These are phyloP conservation scores for Nakataea oryzae DNA, from an alignment of 2,329 filamentous ascomycete species.

Conservation along the genomic window DNA sequence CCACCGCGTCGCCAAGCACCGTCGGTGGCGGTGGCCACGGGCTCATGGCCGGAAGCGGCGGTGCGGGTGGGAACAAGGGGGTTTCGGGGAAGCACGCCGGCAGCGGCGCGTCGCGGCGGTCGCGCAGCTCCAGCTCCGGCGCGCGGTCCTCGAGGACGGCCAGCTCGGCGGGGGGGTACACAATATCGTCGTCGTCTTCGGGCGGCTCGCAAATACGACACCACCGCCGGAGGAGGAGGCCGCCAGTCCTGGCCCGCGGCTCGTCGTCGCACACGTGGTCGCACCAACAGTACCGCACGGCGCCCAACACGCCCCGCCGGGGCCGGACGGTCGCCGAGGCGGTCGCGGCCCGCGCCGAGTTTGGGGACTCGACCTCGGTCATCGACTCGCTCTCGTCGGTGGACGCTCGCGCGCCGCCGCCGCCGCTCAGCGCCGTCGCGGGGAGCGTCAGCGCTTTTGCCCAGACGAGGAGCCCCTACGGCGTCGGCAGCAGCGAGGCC, in stretches of 20 bases:
- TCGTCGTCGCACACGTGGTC: constrained; percentile 32
- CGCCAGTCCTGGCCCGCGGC: constrained; percentile 20
- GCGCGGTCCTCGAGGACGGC: constrained; percentile 2
- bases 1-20: constrained; percentile 21
- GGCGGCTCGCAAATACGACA: constrained; percentile 8
- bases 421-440: constrained; percentile 10
- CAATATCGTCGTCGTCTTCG: constrained; percentile 3
- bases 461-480: constrained; percentile 29
- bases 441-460: constrained; percentile 28
- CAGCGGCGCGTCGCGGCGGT: background rate
- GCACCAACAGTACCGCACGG: constrained; percentile 38
- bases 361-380: background rate
- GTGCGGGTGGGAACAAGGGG: too few species aligned
- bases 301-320: constrained; percentile 37
- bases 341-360: constrained; percentile 6
- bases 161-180: constrained; percentile 10
- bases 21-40: constrained; percentile 9
- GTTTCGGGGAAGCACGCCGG: too few species aligned
- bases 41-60: too few species aligned
- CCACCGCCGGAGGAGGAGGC: constrained; percentile 16
- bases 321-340: constrained; percentile 14
- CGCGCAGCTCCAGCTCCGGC: constrained; percentile 2
- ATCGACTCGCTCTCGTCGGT: background rate
- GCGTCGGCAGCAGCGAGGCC: constrained; percentile 20
- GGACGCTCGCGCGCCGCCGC: background rate